phyloP scores from a whole-genome alignment of 2,329 filamentous ascomycete species.

The Coniochaeta pulveracea region DNA sequence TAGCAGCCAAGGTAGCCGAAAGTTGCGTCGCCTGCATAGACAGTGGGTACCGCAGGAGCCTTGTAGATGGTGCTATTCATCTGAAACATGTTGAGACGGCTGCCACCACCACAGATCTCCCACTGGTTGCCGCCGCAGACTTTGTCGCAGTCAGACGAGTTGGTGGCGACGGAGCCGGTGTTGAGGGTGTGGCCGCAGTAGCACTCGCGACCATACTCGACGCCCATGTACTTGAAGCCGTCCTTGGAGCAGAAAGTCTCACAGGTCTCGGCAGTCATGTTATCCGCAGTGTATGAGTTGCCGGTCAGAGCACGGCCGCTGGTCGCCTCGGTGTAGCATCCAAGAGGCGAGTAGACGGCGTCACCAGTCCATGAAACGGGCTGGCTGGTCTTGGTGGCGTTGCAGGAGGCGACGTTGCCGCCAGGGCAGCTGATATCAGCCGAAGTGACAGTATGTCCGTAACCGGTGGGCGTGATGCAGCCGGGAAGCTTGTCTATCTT shows the following conservation, averaged over 20 bases:
- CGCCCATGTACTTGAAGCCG: conserved; percentile 7
- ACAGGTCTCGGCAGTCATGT: conserved; percentile 8
- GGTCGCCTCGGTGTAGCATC: conserved; percentile 11
- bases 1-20: conserved; percentile 11
- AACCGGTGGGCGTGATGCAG: conserved; percentile 32
- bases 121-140: conserved; percentile 9
- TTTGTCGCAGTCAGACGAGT: conserved; percentile 8
- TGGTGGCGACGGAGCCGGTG: conserved; percentile 3
- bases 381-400: conserved; percentile 5
- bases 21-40: conserved; percentile 4
- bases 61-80: conserved; percentile 10
- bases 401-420: conserved; percentile 5
- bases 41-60: conserved; percentile 7
- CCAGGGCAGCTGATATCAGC: conserved; percentile 7
- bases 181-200: conserved; percentile 8
- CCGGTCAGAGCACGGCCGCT: conserved; percentile 7
- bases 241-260: conserved; percentile 10
- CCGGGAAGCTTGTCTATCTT: conserved; percentile 33
- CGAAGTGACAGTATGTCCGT: conserved; percentile 10
- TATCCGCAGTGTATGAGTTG: conserved; percentile 6
- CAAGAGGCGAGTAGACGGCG: conserved; percentile 6
- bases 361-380: conserved; percentile 11
- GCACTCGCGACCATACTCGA: conserved; percentile 2
- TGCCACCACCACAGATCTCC: conserved; percentile 10
- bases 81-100: conserved; percentile 9